phyloP scores from a whole-genome alignment of 257 asterid species.

The Solanum pennellii region DNA sequence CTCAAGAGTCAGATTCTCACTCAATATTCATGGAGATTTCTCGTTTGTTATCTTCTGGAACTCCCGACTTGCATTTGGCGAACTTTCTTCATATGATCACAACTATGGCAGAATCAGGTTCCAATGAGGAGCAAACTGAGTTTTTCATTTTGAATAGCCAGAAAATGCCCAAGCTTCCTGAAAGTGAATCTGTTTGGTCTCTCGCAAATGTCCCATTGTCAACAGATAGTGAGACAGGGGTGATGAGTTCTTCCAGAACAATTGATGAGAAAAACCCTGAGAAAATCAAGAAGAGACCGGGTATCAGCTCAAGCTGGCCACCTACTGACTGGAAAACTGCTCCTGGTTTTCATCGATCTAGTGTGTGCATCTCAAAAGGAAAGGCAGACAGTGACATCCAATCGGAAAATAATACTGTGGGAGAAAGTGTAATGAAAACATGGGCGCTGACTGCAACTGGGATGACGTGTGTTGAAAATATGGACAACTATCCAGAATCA shows the following conservation, averaged over 20 bases:
- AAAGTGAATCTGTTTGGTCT: conserved; percentile 59
- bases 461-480: conserved; percentile 10
- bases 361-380: not conserved
- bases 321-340: conserved; percentile 69
- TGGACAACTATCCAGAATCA: conserved; percentile 13
- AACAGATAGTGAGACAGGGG: conserved; percentile 11
- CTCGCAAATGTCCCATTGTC: conserved; percentile 22
- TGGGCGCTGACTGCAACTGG: conserved; percentile 8
- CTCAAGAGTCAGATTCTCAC: conserved; percentile 57
- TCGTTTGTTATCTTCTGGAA: conserved; percentile 39
- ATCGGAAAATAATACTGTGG: not conserved
- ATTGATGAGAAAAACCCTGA: conserved; percentile 20
- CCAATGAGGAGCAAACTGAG: conserved; percentile 73
- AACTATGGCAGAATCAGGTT: conserved; percentile 75
- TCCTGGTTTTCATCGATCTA: conserved; percentile 30
- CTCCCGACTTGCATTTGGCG: conserved; percentile 66
- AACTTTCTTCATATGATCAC: conserved; percentile 90
- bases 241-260: conserved; percentile 1
- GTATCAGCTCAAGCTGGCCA: conserved; percentile 53
- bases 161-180: conserved; percentile 65
- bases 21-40: conserved; percentile 70
- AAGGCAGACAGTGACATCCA: not conserved
- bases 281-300: conserved; percentile 13
- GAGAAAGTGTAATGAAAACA: conserved; percentile 4
- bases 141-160: conserved; percentile 69